A percentile compares a stretch with the other conserved stretches of the same genome.
Conservation (phyloP, 1,284 basidiomycete species). For the Cryptococcus wingfieldii region DNA sequence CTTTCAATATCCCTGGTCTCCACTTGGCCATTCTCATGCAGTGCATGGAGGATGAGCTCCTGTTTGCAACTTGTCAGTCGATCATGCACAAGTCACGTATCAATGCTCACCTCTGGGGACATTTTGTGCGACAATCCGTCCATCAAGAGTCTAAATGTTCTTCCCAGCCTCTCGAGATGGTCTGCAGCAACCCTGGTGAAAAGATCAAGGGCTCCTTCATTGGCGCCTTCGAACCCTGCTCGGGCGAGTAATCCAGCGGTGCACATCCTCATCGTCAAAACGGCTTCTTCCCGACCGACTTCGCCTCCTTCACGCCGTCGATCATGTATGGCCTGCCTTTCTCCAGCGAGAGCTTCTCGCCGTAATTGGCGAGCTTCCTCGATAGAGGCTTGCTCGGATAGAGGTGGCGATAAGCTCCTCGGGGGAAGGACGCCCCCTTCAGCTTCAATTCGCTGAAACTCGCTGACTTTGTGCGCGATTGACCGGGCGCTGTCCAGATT, state of each 20-base stretch:
- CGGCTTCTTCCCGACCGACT: constrained; percentile 41
- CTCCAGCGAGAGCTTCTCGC: constrained; percentile 10
- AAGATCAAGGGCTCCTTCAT: constrained; percentile 67
- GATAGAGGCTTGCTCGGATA: constrained; percentile 12
- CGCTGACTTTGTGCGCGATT: constrained; percentile 32
- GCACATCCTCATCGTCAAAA: constrained; percentile 33
- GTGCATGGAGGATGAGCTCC: constrained; percentile 86
- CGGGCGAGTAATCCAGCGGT: constrained; percentile 71
- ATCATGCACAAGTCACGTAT: constrained; percentile 6
- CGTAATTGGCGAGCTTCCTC: constrained; percentile 20
- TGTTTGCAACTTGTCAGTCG: constrained; percentile 37
- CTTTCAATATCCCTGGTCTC: constrained; percentile 71
- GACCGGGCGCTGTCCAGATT: constrained; percentile 29
- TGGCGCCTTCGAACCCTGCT: constrained; percentile 78
- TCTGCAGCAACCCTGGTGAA: constrained; percentile 74
- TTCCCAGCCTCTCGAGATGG: constrained; percentile 79
- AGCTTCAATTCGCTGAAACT: constrained; percentile 35
- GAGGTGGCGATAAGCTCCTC: constrained; percentile 16
- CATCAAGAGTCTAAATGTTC: constrained; percentile 71
- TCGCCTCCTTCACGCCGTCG: constrained; percentile 34
- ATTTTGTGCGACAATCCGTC: constrained; percentile 77
- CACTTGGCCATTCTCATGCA: constrained; percentile 80
- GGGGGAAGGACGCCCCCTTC: constrained; percentile 35
- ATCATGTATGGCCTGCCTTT: constrained; percentile 4
- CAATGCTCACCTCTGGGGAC: constrained; percentile 64